Base-by-base conservation (phyloP, 257 asterid species). In the Salvia miltiorrhiza region DNA sequence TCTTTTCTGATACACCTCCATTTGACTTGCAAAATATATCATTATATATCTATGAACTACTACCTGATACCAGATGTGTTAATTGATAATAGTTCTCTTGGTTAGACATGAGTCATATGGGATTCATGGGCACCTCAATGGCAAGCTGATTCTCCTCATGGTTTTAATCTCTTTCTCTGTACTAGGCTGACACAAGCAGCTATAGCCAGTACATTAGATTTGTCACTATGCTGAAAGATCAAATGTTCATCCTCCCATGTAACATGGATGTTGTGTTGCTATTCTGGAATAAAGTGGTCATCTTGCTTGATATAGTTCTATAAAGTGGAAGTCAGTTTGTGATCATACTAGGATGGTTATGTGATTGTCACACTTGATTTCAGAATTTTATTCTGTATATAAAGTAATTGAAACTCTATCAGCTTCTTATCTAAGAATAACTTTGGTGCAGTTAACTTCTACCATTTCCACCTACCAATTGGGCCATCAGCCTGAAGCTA, bases 361-460 rank as follows among this genome's bases (percentile, higher is more conserved):
- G 30, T 48, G 56, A 28, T 48, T 62, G 41, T 58, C 37, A 30
- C 32, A 47, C 65, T 65, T 48, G 11, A 60, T 48, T 49, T 54
- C 32, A 41, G 13, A 59, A 26, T 17, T 39, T 16, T 52, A 59
- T 41, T 45, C 47, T 58, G 48, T 23, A 9, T 69, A 19, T 53
- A 5, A 55, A 40, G 50, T 9, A 13, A 48, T 39, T 17, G 5
- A 32, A 70, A 33, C 45, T 30, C 35, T 52, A 40, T 28, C 57
- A 44, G 14, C 52, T 50, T 45, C 62, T 62, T 64, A 79, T 39
- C 20, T 48, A 56, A 26, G 32, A 55, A 64, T 72, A 63, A 55
- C 23, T 71, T 4, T 75, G 55, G 65, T 69, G 79, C 86, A 81
- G 86, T 53, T 75, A 68, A 64, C 79, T 67, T 39, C 79, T 11